Conservation (phyloP, 257 asterid species). For the Thymus mandschuricus region DNA sequence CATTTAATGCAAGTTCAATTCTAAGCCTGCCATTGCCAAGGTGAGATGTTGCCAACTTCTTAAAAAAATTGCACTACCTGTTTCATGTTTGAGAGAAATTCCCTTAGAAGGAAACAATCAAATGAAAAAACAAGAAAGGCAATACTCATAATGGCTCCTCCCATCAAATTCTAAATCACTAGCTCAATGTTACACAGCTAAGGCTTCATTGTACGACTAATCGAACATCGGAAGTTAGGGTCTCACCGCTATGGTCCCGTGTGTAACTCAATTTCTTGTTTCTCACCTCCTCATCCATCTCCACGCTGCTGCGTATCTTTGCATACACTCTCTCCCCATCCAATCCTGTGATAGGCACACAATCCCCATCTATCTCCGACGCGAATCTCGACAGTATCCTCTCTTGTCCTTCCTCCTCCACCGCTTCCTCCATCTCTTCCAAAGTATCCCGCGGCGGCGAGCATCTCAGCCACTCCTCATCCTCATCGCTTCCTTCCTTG, state of each 20-base stretch:
- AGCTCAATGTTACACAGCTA: not conserved
- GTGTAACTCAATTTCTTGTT: conserved; percentile 45
- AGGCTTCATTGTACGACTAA: not conserved
- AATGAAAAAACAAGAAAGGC: not conserved
- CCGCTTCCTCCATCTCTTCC: conserved; percentile 59
- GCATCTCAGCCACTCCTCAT: conserved; percentile 65
- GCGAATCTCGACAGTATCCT: conserved; percentile 71
- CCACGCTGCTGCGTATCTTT: conserved; percentile 53
- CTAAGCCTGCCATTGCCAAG: conserved; percentile 1
- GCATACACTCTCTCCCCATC: conserved; percentile 97
- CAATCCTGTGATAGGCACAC: conserved; percentile 85
- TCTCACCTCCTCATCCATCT: conserved; percentile 46
- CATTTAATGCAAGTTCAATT: not conserved
- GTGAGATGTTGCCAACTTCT: not conserved
- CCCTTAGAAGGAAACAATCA: not conserved
- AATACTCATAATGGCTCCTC: not conserved
- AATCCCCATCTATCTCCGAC: conserved; percentile 81
- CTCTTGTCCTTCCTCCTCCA: conserved; percentile 52
- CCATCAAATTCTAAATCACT: not conserved
- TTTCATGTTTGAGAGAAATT: not conserved
- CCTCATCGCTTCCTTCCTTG: conserved; percentile 39
- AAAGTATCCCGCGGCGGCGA: conserved; percentile 46
- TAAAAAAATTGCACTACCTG: not conserved
- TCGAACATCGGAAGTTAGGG: not conserved
- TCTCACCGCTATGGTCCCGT: conserved; percentile 55